phyloP scores from a whole-genome alignment of 805 yeast genomes.

The Myxozyma lipomycoides region DNA sequence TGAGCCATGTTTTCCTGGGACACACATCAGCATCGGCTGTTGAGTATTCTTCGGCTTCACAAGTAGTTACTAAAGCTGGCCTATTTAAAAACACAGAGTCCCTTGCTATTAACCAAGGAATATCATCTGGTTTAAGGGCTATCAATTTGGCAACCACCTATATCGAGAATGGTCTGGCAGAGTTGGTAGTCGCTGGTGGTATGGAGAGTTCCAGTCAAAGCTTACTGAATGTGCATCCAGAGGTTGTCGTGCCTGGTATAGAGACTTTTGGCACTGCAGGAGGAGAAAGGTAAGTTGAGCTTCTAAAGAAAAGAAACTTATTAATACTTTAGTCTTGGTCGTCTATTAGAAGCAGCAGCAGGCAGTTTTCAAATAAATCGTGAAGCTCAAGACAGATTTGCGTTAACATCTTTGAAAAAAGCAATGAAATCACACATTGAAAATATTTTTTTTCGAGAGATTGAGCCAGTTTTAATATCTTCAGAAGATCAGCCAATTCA shows the following conservation, averaged over 20 bases:
- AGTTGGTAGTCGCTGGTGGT: constrained; percentile 93
- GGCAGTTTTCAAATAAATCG: constrained; percentile 70
- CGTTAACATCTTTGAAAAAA: constrained; percentile 73
- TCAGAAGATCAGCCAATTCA: constrained; percentile 61
- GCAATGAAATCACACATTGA: constrained; percentile 66
- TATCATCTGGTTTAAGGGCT: constrained; percentile 94
- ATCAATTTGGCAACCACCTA: constrained; percentile 86
- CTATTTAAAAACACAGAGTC: constrained; percentile 75
- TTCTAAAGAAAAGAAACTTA: constrained; percentile 40
- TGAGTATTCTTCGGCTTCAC: constrained; percentile 98
- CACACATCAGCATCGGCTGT: constrained; percentile 87
- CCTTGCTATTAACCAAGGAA: constrained; percentile 90
- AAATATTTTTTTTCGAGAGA: constrained; percentile 74
- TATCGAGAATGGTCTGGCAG: constrained; percentile 82
- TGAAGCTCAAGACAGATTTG: constrained; percentile 81
- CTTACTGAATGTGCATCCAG: constrained; percentile 49
- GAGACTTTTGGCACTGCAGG: no score
- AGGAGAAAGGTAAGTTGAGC: constrained; percentile 51
- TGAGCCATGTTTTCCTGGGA: constrained; percentile 89
- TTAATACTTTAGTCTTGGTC: constrained; percentile 66
- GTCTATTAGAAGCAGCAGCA: constrained; percentile 91
- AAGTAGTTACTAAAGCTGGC: constrained; percentile 92
- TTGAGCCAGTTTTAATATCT: constrained; percentile 69
- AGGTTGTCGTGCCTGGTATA: constrained; percentile 57
- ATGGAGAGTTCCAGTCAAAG: constrained; percentile 93